phyloP scores from a whole-genome alignment of 2,329 filamentous ascomycete genomes.

The Helotiales sp. region DNA sequence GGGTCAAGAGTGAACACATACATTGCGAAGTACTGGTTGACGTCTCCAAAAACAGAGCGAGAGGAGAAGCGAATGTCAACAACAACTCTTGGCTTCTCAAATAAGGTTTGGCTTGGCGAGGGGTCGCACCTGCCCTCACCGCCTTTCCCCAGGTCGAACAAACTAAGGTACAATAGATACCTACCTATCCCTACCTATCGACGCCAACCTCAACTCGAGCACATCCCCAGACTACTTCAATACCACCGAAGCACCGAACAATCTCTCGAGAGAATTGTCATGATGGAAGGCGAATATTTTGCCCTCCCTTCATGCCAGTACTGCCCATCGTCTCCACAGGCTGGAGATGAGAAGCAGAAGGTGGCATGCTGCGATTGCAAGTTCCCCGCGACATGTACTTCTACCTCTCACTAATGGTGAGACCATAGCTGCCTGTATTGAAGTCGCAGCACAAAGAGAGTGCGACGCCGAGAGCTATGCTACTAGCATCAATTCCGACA shows the following conservation, averaged over 20 bases:
- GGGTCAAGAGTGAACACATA: too few relatives aligned
- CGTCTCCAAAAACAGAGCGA: too few relatives aligned
- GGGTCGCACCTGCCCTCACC: background rate
- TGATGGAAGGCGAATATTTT: background rate
- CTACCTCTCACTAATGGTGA: too few relatives aligned
- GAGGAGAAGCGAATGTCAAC: background rate
- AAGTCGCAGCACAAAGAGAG: conserved; percentile 5
- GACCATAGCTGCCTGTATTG: background rate
- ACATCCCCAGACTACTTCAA: background rate
- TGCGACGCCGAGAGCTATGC: conserved; percentile 4
- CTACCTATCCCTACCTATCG: too few relatives aligned
- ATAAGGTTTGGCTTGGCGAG: background rate
- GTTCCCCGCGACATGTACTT: too few relatives aligned
- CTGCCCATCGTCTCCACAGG: background rate
- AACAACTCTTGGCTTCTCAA: background rate
- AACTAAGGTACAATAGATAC: too few relatives aligned
- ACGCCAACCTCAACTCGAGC: background rate
- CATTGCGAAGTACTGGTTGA: too few relatives aligned
- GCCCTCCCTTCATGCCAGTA: background rate
- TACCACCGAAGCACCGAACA: background rate
- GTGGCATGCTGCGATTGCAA: conserved; percentile 4
- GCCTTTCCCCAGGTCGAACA: too few relatives aligned
- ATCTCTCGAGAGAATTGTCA: too few relatives aligned
- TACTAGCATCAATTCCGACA: background rate
- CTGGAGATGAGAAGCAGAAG: background rate